Evolutionary conservation across 345 rosid species (phyloP).

Genomic region (Clarkia xantiana): DNA sequence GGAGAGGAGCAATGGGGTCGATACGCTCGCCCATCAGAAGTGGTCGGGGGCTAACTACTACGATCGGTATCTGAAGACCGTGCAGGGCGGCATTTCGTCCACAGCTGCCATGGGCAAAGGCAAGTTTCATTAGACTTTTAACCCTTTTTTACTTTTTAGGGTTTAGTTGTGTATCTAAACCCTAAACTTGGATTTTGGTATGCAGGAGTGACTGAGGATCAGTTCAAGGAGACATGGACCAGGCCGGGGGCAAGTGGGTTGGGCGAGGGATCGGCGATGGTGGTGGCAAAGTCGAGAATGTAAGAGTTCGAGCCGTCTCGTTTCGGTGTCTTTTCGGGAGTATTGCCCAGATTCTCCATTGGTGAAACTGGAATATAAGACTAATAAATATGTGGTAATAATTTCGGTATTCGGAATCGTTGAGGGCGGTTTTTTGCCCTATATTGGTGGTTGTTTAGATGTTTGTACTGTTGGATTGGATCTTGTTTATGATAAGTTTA

Average conservation of each 20-base stretch:
- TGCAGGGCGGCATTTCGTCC: conserved; percentile 94
- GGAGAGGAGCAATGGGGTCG: conserved; percentile 85
- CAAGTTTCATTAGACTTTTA: conserved; percentile 9
- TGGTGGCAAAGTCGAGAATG: conserved; percentile 79
- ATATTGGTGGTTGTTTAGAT: not conserved
- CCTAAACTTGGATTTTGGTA: not conserved
- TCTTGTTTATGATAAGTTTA: not conserved
- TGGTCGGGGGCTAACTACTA: conserved; percentile 97
- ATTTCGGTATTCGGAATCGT: conserved; percentile 4
- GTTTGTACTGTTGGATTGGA: not conserved
- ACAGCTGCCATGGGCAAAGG: conserved; percentile 99
- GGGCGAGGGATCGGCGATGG: conserved; percentile 34
- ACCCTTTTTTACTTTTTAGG: not conserved
- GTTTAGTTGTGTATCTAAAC: not conserved
- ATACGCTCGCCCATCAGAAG: conserved; percentile 92
- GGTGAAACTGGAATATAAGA: conserved; percentile 19
- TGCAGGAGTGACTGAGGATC: conserved; percentile 91
- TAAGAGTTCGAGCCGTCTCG: conserved; percentile 15
- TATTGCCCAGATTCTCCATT: conserved; percentile 13
- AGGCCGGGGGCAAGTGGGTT: conserved; percentile 43
- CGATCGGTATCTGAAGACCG: conserved; percentile 71
- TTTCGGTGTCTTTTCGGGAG: not conserved
- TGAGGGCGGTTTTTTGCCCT: conserved; percentile 5
- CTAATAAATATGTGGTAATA: conserved; percentile 12
- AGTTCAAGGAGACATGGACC: conserved; percentile 82